Evolutionary conservation across 371 early-diverging fungal species (phyloP).

Genomic region (Mucor mucedo): DNA sequence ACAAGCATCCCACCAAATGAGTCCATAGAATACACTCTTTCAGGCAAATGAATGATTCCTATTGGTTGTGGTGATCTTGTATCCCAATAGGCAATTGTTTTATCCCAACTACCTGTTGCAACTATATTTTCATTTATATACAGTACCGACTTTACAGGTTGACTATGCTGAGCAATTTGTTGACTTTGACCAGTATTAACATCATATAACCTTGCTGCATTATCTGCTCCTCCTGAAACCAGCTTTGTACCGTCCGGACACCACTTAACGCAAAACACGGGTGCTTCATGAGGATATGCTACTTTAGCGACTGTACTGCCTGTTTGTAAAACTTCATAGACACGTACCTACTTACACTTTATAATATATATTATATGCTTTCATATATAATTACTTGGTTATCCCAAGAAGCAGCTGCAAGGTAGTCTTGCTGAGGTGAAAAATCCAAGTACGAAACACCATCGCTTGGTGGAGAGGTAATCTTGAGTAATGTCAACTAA

Average conservation of each 20-base stretch:
- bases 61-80: slow-evolving; percentile 76
- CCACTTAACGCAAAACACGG: slow-evolving; percentile 87
- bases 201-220: slow-evolving; percentile 78
- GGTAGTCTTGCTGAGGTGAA: slow-evolving; percentile 75
- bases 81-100: slow-evolving; percentile 93
- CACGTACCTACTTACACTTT: slow-evolving; percentile 69
- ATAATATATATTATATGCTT: not conserved
- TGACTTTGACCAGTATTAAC: slow-evolving; percentile 75
- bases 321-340: slow-evolving; percentile 84
- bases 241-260: slow-evolving; percentile 49
- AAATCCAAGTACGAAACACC: slow-evolving; percentile 77
- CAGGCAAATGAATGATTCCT: slow-evolving; percentile 75
- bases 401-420: slow-evolving; percentile 91
- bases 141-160: slow-evolving; percentile 74
- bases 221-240: slow-evolving; percentile 69
- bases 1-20: slow-evolving; percentile 34
- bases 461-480: slow-evolving; percentile 73
- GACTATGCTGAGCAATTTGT: slow-evolving; percentile 82
- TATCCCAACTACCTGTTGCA: slow-evolving; percentile 97
- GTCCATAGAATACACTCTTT: slow-evolving; percentile 93
- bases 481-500: slow-evolving; percentile 29
- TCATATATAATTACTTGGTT: slow-evolving; percentile 61
- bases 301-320: slow-evolving; percentile 78
- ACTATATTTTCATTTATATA: slow-evolving; percentile 71
- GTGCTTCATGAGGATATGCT: slow-evolving; percentile 81